Conservation (phyloP, 495 filamentous ascomycete species). For the Penicillium alfredii region DNA sequence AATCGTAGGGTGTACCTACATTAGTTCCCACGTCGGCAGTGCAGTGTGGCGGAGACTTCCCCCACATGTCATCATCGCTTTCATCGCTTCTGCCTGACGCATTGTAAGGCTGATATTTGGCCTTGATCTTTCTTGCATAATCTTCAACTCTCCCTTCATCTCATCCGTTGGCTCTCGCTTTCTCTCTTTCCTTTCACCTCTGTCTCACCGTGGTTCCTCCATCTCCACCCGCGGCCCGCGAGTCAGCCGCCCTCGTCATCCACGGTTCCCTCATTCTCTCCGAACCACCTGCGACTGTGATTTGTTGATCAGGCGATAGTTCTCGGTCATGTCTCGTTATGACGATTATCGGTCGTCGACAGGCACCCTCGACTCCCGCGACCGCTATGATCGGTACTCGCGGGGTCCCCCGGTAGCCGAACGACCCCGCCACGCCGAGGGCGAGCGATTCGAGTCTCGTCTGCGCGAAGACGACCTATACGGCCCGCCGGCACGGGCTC, state of each 20-base stretch:
- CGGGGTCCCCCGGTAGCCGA: slow-evolving; percentile 40
- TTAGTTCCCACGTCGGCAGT: too few relatives aligned
- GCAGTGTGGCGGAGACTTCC: slow-evolving; percentile 2
- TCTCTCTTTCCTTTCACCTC: not conserved
- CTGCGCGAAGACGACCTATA: slow-evolving; percentile 51
- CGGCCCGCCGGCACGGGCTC: slow-evolving; percentile 47
- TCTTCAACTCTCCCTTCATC: slow-evolving; percentile 1
- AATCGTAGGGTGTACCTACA: too few relatives aligned
- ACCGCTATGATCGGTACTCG: slow-evolving; percentile 39
- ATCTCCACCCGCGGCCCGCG: slow-evolving; percentile 18
- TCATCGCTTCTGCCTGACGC: slow-evolving; percentile 11
- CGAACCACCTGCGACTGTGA: too few relatives aligned
- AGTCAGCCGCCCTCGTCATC: slow-evolving; percentile 31
- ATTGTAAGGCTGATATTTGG: slow-evolving; percentile 4
- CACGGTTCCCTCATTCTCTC: slow-evolving; percentile 21
- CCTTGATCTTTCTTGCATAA: slow-evolving; percentile 3
- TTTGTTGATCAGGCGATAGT: slow-evolving; percentile 10
- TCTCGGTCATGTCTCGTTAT: slow-evolving; percentile 40
- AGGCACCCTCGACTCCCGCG: slow-evolving; percentile 37
- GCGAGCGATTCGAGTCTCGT: slow-evolving; percentile 48
- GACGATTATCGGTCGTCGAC: slow-evolving; percentile 42
- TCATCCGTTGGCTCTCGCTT: not conserved
- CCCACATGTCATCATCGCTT: slow-evolving; percentile 11
- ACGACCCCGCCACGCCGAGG: slow-evolving; percentile 39
- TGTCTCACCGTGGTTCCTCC: slow-evolving; percentile 13